Evolutionary conservation across 441 rosid species (phyloP), one percentile per base, ranked within the genome.

Genomic region (Adansonia gregorii): DNA sequence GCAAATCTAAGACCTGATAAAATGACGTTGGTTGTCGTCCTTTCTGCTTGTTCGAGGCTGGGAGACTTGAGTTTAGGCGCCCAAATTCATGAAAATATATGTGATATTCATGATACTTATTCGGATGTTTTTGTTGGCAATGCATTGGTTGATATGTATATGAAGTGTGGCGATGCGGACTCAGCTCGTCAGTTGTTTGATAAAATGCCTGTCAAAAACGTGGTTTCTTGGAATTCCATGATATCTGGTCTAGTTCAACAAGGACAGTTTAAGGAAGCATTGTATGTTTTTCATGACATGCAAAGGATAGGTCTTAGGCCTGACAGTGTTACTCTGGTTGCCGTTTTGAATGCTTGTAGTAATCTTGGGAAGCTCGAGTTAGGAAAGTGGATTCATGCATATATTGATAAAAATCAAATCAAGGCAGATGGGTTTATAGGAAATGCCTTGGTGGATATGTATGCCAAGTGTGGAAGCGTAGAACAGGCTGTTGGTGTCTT

Each of bases 211-310:
- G 73, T 73, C 3, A 72, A 75, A 75, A 84, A 83, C 43, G 61
- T 78, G 63, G 84, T 82, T 67, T 76, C 87, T 0, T 85, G 86
- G 84, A 82, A 83, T 67, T 78, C 84, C 24, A 67, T 85, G 82
- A 85, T 85, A 78, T 76, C 77, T 27, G 84, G 81, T 24, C 79
- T 78, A 14, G 76, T 78, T 22, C 79, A 81, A 31, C 70, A 55
- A 0, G 87, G 86, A 45, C 61, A 60, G 1, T 78, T 67, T 0
- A 80, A 52, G 73, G 84, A 81, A 61, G 84, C 78, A 31, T 39
- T 82, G 45, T 66, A 70, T 27, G 55, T 61, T 12, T 85, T 80
- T 51, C 69, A 43, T 45, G 31, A 52, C 15, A 85, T 81, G 87
- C 67, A 75, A 4, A 63, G 74, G 64, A 19, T 27, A 41, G 73